A percentile compares a stretch with the other conserved stretches of the same genome.
Evolutionary conservation across 305 asterid species (phyloP).

Genomic region (Ajuga reptans): DNA sequence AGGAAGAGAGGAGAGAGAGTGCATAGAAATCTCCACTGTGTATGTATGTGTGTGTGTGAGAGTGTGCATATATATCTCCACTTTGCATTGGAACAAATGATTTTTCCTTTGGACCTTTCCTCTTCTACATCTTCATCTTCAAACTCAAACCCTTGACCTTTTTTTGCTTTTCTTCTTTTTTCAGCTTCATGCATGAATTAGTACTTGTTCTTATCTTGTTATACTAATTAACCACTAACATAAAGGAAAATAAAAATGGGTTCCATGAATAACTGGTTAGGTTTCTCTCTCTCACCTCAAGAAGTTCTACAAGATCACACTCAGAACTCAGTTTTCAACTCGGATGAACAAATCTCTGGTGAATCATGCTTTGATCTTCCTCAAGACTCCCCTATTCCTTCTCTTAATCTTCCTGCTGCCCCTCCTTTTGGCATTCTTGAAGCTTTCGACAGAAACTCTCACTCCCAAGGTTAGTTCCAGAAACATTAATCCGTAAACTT

Average conservation of each 20-base stretch:
- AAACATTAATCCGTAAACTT: too few species aligned
- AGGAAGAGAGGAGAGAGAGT: conserved; percentile 20
- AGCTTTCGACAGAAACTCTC: conserved; percentile 39
- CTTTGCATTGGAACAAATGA: conserved; percentile 30
- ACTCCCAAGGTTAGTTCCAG: conserved; percentile 43
- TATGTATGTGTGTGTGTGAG: background rate
- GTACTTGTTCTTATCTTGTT: background rate
- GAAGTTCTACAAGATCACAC: conserved; percentile 20
- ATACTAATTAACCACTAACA: background rate
- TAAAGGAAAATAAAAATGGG: conserved; percentile 16
- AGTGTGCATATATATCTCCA: conserved; percentile 42
- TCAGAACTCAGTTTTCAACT: conserved; percentile 24
- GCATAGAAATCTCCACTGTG: conserved; percentile 17
- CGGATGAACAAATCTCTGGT: conserved; percentile 29
- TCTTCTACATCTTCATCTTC: conserved; percentile 18
- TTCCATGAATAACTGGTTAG: conserved; percentile 72
- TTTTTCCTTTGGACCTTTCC: conserved; percentile 33
- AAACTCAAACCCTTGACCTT: conserved; percentile 8
- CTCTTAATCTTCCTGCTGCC: conserved; percentile 35
- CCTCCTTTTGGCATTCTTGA: conserved; percentile 43
- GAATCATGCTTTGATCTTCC: conserved; percentile 47
- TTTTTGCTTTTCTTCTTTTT: background rate
- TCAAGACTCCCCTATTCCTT: conserved; percentile 41
- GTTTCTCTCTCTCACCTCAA: conserved; percentile 64
- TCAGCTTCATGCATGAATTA: conserved; percentile 41